These are phyloP conservation scores for Bocquillonia castaneifolia DNA, from an alignment of 441 rosid genomes.

Conservation along the genomic window DNA sequence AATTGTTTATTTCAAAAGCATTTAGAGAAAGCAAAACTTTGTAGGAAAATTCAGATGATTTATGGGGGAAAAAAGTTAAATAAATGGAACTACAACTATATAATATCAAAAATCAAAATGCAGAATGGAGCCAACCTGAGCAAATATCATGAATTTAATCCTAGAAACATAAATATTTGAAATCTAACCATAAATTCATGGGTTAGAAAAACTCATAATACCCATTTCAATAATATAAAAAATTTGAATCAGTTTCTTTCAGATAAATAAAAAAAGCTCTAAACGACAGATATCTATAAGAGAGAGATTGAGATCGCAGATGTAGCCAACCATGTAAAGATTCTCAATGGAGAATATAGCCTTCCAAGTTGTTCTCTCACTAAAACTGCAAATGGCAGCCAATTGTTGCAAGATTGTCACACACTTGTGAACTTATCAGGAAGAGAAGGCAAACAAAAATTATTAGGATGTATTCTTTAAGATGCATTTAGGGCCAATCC, in stretches of 20 bases:
- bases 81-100: no score
- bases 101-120: no score
- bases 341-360: slow-evolving; percentile 69
- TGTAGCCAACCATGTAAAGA: slow-evolving; percentile 83
- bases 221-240: background rate
- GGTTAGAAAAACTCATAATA: background rate
- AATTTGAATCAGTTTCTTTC: background rate
- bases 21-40: no score
- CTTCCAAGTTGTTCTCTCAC: slow-evolving; percentile 77
- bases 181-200: no score
- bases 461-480: background rate
- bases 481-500: background rate
- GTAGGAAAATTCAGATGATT: no score
- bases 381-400: slow-evolving; percentile 85
- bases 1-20: no score
- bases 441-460: slow-evolving; percentile 17
- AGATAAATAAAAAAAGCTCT: background rate
- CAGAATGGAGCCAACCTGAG: no score
- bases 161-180: background rate
- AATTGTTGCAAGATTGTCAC: slow-evolving; percentile 86
- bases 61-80: no score
- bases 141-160: no score
- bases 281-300: background rate
- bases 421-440: slow-evolving; percentile 76
- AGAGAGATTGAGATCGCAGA: slow-evolving; percentile 61